A percentile compares a stretch with the other conserved stretches of the same genome.
Evolutionary conservation across 2,329 filamentous ascomycete species (phyloP).

Genomic region (Penicillium frequentans): DNA sequence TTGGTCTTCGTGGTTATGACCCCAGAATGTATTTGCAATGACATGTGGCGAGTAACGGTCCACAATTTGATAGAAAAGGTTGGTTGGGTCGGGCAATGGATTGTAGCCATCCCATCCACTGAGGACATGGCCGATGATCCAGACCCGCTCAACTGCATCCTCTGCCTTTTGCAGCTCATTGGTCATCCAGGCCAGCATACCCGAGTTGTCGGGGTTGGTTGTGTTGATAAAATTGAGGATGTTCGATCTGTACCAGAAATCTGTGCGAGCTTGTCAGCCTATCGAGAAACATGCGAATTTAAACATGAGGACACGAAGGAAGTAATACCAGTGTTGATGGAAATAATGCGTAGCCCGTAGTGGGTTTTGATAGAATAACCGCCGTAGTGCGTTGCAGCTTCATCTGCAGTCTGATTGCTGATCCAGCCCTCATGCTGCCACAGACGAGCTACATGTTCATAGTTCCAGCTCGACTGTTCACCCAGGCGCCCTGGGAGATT

Average conservation of each 20-base stretch:
- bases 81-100: constrained; percentile 53
- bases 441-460: constrained; percentile 54
- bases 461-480: constrained; percentile 60
- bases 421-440: constrained; percentile 61
- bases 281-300: constrained; percentile 19
- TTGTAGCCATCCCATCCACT: constrained; percentile 59
- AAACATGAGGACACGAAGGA: constrained; percentile 24
- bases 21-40: constrained; percentile 56
- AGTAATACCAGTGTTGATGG: constrained; percentile 52
- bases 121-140: constrained; percentile 57
- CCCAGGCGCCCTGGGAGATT: constrained; percentile 54
- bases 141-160: constrained; percentile 53
- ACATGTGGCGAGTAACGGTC: constrained; percentile 57
- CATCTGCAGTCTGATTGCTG: constrained; percentile 41
- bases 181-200: constrained; percentile 52
- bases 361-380: constrained; percentile 58
- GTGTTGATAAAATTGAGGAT: constrained; percentile 55
- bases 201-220: constrained; percentile 51
- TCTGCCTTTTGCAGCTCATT: constrained; percentile 55
- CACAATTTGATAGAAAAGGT: constrained; percentile 57
- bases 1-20: constrained; percentile 58
- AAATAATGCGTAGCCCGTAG: constrained; percentile 53
- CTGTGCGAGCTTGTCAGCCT: neutral
- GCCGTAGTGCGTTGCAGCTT: constrained; percentile 56
- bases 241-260: constrained; percentile 39